These are phyloP conservation scores for Candida dendrica DNA, from an alignment of 805 yeast genomes.

Conservation along the genomic window DNA sequence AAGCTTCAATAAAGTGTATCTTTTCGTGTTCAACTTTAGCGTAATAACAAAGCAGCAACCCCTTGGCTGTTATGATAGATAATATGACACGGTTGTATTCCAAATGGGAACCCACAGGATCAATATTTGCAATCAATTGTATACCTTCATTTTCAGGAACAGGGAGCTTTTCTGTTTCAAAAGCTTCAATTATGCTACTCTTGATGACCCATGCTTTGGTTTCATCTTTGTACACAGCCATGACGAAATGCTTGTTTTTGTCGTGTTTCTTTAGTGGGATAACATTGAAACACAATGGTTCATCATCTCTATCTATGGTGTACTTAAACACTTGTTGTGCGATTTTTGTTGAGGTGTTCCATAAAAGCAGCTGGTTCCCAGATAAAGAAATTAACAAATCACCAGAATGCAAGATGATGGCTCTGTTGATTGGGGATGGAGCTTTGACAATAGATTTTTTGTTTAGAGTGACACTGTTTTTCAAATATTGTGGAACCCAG, in stretches of 20 bases:
- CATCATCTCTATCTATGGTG: conserved; percentile 11
- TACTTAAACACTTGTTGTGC: conserved; percentile 16
- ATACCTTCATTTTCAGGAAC: conserved; percentile 17
- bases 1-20: conserved; percentile 49
- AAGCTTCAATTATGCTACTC: conserved; percentile 19
- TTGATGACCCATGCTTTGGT: conserved; percentile 34
- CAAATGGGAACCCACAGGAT: conserved; percentile 46
- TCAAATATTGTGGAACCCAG: conserved; percentile 43
- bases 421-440: conserved; percentile 37
- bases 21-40: conserved; percentile 23
- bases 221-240: conserved; percentile 40
- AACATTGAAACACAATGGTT: conserved; percentile 24
- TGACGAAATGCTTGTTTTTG: conserved; percentile 34
- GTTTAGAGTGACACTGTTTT: conserved; percentile 26
- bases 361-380: conserved; percentile 43
- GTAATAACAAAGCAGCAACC: conserved; percentile 42
- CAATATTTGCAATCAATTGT: conserved; percentile 48
- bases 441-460: conserved; percentile 37
- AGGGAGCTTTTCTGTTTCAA: conserved; percentile 33
- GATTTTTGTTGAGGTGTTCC: conserved; percentile 43
- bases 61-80: conserved; percentile 48
- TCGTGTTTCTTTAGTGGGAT: conserved; percentile 27
- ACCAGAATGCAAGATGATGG: conserved; percentile 44
- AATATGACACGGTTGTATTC: conserved; percentile 36
- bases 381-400: conserved; percentile 36